Evolutionary conservation across 2,329 filamentous ascomycete genomes (phyloP).

Genomic region (Tolypocladium inflatum): DNA sequence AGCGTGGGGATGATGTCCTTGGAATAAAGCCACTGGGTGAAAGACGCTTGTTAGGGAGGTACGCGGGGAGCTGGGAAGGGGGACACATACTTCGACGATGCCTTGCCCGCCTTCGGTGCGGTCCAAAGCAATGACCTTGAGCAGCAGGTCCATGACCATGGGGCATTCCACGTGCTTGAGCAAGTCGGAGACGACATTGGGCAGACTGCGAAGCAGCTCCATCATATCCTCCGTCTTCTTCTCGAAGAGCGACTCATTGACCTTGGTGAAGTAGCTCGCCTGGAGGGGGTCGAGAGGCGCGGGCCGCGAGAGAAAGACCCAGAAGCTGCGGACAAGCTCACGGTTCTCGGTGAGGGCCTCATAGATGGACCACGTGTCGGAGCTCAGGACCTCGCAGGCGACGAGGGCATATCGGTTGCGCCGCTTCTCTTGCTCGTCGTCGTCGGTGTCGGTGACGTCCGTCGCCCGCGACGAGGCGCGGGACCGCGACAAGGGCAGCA

Average conservation of each 20-base stretch:
- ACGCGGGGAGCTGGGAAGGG: background rate
- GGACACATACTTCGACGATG: constrained; percentile 70
- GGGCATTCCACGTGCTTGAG: constrained; percentile 92
- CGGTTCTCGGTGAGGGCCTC: constrained; percentile 85
- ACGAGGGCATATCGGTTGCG: constrained; percentile 91
- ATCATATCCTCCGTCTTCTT: constrained; percentile 98
- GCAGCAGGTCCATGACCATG: constrained; percentile 93
- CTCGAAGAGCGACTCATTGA: constrained; percentile 95
- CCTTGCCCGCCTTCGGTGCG: constrained; percentile 85
- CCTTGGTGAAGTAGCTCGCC: constrained; percentile 96
- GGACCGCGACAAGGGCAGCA: constrained; percentile 39
- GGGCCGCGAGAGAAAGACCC: constrained; percentile 78
- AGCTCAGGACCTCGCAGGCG: constrained; percentile 85
- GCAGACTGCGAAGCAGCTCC: constrained; percentile 73
- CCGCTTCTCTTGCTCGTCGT: constrained; percentile 79
- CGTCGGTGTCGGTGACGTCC: constrained; percentile 37
- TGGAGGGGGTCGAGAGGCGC: constrained; percentile 85
- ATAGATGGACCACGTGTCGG: constrained; percentile 93
- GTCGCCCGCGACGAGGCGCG: constrained; percentile 43
- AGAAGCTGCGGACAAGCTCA: constrained; percentile 71
- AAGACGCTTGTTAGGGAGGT: constrained; percentile 8
- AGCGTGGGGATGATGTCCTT: constrained; percentile 81
- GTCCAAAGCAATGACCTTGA: constrained; percentile 96
- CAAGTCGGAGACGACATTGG: constrained; percentile 74
- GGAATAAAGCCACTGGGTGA: constrained; percentile 72